Evolutionary conservation across 2,329 filamentous ascomycete genomes (phyloP), one percentile per base, ranked within the genome.

Genomic region (Alternaria novae-zelandiae): DNA sequence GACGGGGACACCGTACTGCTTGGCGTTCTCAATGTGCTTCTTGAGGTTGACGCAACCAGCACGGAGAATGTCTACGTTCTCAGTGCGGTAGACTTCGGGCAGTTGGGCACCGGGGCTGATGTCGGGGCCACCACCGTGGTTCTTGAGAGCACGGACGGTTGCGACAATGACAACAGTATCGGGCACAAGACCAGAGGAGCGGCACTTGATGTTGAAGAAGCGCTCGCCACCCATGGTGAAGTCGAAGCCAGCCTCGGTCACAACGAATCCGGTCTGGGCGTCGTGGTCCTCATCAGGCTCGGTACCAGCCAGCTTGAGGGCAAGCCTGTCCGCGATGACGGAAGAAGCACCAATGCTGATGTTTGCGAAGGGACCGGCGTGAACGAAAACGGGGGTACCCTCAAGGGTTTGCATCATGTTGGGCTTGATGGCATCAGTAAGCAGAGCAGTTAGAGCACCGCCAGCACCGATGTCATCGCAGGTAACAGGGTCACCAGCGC

Each of bases 181-280:
- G 2, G 96, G 96, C 3, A 93, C 89, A 49, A 99, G 90, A 23
- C 95, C 95, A 6, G 95, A 97, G 10, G 94, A 92, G 64, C 96
- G 91, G 84, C 96, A 98, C 87, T 99, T 99, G 86, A 99, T 98
- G 85, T 99, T 98, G 89, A 99, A 98, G 87, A 99, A 99, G 56
- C 96, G 91, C 86, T 99, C 96, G 67, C 96, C 96, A 69, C 96
- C 96, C 96, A 99, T 99, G 74, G 96, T 98, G 83, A 99, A 99
- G 82, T 99, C 96, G 81, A 99, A 99, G 10, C 96, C 96, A 57
- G 96, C 95, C 82, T 99, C 96, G 2, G 96, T 99, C 41, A 99
- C 90, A 21, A 97, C 95, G 74, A 96, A 98, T 10, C 96, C 96
- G 28, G 92, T 88, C 85, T 96, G 95, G 71, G 90, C 85, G 54